Percentiles rank a stretch among this genome's conserved stretches.
phyloP scores from a whole-genome alignment of 1,284 basidiomycete genomes.

The Malassezia globosa region DNA sequence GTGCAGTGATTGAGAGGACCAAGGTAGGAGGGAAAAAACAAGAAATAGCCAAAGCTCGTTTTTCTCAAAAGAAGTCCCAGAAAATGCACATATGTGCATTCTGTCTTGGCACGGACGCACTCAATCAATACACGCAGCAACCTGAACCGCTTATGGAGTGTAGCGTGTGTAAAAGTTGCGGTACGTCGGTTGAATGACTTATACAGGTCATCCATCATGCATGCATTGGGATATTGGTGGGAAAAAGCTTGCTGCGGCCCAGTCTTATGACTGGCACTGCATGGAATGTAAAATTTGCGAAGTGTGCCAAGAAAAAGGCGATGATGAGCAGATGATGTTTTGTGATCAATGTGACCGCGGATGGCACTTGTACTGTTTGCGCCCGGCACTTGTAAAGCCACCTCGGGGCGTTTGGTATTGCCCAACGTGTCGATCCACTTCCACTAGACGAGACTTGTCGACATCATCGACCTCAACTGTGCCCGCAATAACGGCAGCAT shows the following conservation, averaged over 20 bases:
- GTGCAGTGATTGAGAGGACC: conserved; percentile 1
- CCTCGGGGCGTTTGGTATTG: conserved; percentile 34
- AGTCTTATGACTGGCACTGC: conserved; percentile 75
- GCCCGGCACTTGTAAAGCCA: conserved; percentile 52
- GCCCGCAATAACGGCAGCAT: background rate
- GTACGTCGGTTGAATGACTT: conserved; percentile 21
- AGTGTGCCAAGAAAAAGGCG: conserved; percentile 69
- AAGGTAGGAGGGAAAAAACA: background rate
- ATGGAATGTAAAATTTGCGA: conserved; percentile 89
- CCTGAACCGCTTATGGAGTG: conserved; percentile 41
- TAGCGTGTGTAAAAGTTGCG: conserved; percentile 45
- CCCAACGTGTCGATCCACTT: conserved; percentile 25
- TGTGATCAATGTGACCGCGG: conserved; percentile 92
- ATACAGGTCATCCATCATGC: conserved; percentile 42
- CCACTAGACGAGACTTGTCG: background rate
- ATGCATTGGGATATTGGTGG: conserved; percentile 42
- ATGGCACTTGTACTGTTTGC: conserved; percentile 83
- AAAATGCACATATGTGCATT: conserved; percentile 37
- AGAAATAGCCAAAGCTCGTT: conserved; percentile 2
- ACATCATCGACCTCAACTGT: background rate
- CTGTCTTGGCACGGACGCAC: conserved; percentile 27
- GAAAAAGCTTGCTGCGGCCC: conserved; percentile 51
- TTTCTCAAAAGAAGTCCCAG: background rate
- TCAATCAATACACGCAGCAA: conserved; percentile 21
- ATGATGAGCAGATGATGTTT: conserved; percentile 77